Base-by-base conservation (phyloP, 805 yeast species). In the Saccharomyces cerevisiae region DNA sequence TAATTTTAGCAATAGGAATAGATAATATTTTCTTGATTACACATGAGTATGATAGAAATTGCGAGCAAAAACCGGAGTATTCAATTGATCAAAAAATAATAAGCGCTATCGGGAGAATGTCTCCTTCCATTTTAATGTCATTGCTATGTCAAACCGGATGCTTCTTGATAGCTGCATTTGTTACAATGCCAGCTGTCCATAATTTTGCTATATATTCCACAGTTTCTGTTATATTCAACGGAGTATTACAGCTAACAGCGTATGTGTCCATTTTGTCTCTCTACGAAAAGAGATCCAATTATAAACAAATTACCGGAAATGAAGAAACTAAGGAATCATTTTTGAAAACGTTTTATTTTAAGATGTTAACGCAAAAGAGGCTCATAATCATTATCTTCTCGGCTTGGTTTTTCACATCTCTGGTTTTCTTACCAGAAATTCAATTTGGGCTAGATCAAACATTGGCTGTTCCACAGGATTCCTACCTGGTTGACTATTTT, bases 171-270 rank as follows among this genome's bases (percentile, higher is more conserved):
- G 96, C 96, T 0, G 76, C 95, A 0, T 69, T 76, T 4, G 97
- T 94, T 6, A 78, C 84, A 11, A 94, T 94, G 97, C 98, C 98
- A 1, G 98, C 98, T 0, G 98, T 92, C 21, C 79, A 85, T 58
- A 94, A 91, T 69, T 92, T 92, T 75, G 97, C 99, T 0, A 70
- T 87, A 13, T 94, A 89, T 65, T 88, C 96, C 6, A 91, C 96
- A 0, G 86, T 89, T 17, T 92, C 98, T 0, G 84, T 92, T 2
- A 63, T 86, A 5, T 73, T 88, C 61, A 91, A 92, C 66, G 83
- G 92, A 1, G 47, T 82, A 0, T 73, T 92, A 30, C 98, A 92
- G 65, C 70, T 90, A 68, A 89, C 97, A 0, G 81, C 85, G 31
- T 91, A 92, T 68, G 78, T 89, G 2, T 79, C 96, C 0, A 76